Evolutionary conservation across 257 asterid species (phyloP).

Genomic region (Solanum peruvianum): DNA sequence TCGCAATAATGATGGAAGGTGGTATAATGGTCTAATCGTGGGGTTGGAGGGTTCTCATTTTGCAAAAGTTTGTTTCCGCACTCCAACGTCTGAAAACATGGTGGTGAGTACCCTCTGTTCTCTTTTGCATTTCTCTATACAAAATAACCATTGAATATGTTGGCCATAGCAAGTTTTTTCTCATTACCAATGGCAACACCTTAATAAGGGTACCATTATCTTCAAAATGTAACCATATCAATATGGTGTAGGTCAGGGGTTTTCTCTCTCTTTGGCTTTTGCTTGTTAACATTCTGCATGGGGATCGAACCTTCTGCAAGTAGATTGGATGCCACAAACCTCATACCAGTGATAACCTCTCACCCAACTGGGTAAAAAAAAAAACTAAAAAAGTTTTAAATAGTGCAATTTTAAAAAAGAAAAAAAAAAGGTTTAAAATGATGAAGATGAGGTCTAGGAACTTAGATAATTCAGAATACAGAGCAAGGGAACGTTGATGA

Average conservation of each 20-base stretch:
- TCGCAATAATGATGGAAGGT: slow-evolving; percentile 76
- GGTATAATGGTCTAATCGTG: slow-evolving; percentile 77
- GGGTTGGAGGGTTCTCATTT: slow-evolving; percentile 49
- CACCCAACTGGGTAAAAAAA: neutral
- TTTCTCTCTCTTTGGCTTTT: neutral
- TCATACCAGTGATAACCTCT: neutral
- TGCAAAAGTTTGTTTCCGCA: slow-evolving; percentile 65
- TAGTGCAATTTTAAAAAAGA: neutral
- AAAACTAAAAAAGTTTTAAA: neutral
- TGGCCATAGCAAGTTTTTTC: neutral
- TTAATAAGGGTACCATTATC: neutral
- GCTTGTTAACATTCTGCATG: neutral
- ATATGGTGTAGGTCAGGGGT: neutral
- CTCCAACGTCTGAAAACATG: slow-evolving; percentile 89
- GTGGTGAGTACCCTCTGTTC: slow-evolving; percentile 44
- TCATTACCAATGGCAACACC: neutral
- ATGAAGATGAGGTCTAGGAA: neutral
- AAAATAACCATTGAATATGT: neutral
- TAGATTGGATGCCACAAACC: neutral
- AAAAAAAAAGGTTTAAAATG: neutral
- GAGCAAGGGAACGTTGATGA: neutral
- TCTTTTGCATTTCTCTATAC: neutral
- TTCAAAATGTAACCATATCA: neutral
- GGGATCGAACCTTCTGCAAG: neutral
- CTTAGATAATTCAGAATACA: neutral